Percentiles rank a stretch among this genome's conserved stretches.
Conservation (phyloP, 352 stramenopile genomes). For the Phytophthora podocarpi region DNA sequence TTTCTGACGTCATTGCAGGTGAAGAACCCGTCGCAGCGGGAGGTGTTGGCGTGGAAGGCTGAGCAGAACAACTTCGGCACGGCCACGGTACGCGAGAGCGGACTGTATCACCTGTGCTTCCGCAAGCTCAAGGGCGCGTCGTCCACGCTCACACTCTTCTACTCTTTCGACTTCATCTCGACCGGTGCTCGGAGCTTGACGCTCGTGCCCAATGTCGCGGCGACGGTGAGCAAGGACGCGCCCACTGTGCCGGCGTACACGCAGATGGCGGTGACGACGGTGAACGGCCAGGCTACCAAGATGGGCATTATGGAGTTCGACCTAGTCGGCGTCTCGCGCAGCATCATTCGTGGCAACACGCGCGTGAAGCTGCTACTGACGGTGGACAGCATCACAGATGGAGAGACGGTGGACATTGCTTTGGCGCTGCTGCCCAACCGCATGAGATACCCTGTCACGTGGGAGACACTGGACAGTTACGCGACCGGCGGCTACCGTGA, state of each 20-base stretch:
- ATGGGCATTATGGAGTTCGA: slow-evolving; percentile 79
- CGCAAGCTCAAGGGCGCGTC: slow-evolving; percentile 64
- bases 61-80: slow-evolving; percentile 69
- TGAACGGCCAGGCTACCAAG: slow-evolving; percentile 46
- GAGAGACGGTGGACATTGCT: slow-evolving; percentile 52
- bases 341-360: slow-evolving; percentile 66
- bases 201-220: slow-evolving; percentile 66
- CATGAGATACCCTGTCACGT: slow-evolving; percentile 68
- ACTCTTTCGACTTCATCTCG: slow-evolving; percentile 86
- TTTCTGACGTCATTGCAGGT: slow-evolving; percentile 29
- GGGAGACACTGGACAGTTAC: slow-evolving; percentile 56
- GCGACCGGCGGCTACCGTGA: slow-evolving; percentile 45
- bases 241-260: slow-evolving; percentile 58
- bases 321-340: slow-evolving; percentile 64
- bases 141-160: slow-evolving; percentile 64
- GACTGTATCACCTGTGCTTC: slow-evolving; percentile 84
- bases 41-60: slow-evolving; percentile 59
- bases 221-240: slow-evolving; percentile 54
- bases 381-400: slow-evolving; percentile 57
- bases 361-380: slow-evolving; percentile 75
- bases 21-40: slow-evolving; percentile 56
- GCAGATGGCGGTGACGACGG: slow-evolving; percentile 57
- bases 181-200: slow-evolving; percentile 53
- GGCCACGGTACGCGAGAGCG: slow-evolving; percentile 66
- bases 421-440: slow-evolving; percentile 47